Conservation (phyloP, 208 protist genomes). For the Balamuthia mandrillaris region DNA sequence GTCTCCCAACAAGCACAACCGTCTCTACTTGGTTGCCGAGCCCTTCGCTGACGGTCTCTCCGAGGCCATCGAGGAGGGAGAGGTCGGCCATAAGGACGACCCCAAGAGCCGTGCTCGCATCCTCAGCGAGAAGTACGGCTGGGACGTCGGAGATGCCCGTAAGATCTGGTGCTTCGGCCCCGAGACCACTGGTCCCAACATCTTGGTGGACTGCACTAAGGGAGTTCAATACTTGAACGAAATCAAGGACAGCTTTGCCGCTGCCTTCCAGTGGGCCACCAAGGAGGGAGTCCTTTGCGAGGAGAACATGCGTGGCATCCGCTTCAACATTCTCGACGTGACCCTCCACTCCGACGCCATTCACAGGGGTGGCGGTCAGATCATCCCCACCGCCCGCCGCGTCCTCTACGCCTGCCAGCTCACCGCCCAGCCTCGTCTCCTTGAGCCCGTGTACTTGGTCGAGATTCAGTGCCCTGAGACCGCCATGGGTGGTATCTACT, state of each 20-base stretch:
- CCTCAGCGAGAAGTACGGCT: slow-evolving; percentile 85
- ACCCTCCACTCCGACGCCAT: slow-evolving; percentile 97
- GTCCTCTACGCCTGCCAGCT: slow-evolving; percentile 90
- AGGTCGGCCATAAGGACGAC: slow-evolving; percentile 83
- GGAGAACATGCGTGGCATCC: slow-evolving; percentile 94
- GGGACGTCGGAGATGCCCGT: slow-evolving; percentile 86
- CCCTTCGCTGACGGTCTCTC: slow-evolving; percentile 86
- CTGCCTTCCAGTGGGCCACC: slow-evolving; percentile 92
- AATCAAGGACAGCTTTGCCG: slow-evolving; percentile 94
- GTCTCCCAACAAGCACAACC: slow-evolving; percentile 99
- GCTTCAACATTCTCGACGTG: slow-evolving; percentile 94
- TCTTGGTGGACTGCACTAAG: slow-evolving; percentile 95
- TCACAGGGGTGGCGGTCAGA: slow-evolving; percentile 96
- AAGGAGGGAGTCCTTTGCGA: slow-evolving; percentile 91
- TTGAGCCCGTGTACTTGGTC: slow-evolving; percentile 96
- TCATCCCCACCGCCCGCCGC: slow-evolving; percentile 92
- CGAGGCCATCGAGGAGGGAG: slow-evolving; percentile 88
- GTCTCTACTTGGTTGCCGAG: slow-evolving; percentile 89
- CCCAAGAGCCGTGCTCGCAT: slow-evolving; percentile 82
- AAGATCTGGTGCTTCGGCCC: slow-evolving; percentile 99
- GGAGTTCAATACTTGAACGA: slow-evolving; percentile 97
- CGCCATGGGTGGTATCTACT: slow-evolving; percentile 94
- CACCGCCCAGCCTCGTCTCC: slow-evolving; percentile 84
- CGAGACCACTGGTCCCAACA: slow-evolving; percentile 90
- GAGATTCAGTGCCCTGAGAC: slow-evolving; percentile 89